Percentiles rank a stretch among this genome's conserved stretches.
These are phyloP conservation scores for Colletotrichum sp. DNA, from an alignment of 2,329 filamentous ascomycete genomes.

Conservation along the genomic window DNA sequence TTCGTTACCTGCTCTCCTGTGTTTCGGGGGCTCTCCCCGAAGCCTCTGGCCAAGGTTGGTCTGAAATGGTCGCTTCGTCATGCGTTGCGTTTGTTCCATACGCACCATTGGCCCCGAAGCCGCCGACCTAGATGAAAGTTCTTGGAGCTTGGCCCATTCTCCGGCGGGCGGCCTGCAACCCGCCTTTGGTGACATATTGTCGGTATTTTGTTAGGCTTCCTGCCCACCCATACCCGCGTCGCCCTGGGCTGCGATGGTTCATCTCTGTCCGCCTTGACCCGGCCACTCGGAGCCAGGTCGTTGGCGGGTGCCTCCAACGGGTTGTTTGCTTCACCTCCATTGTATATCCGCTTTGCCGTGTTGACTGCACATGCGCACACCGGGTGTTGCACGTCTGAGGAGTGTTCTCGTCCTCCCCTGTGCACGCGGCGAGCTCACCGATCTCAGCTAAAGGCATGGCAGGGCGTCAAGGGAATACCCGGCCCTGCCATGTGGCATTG, in stretches of 20 bases:
- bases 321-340: neutral
- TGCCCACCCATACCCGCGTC: neutral
- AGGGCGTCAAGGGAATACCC: constrained; percentile 5
- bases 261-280: neutral
- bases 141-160: neutral
- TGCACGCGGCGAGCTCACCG: neutral
- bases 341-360: neutral
- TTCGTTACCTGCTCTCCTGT: neutral
- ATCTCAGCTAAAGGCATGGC: neutral
- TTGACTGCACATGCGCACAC: neutral
- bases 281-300: neutral
- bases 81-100: constrained; percentile 1
- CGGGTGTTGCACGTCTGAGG: neutral
- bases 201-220: neutral
- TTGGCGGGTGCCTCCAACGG: neutral
- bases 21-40: constrained; percentile 2
- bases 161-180: neutral
- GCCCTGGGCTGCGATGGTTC: neutral
- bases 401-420: neutral
- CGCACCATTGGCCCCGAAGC: constrained; percentile 8
- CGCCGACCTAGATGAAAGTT: neutral
- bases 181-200: neutral
- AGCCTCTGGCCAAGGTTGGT: neutral
- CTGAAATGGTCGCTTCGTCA: neutral
- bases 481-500: constrained; percentile 12